Base-by-base conservation (phyloP, 257 asterid species). In the Plantago major region DNA sequence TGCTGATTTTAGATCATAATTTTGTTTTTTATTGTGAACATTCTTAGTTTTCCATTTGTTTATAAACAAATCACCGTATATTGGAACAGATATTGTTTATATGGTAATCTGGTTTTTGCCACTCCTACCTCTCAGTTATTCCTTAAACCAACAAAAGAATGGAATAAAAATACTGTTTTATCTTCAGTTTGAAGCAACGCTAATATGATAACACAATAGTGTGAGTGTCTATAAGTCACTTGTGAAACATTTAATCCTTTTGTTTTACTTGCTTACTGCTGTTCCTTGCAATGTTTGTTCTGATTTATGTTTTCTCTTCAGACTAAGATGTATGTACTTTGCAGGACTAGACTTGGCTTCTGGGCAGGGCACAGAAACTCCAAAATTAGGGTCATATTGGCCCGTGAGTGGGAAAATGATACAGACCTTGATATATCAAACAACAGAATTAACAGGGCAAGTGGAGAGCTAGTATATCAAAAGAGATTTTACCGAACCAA, bases 281-380 rank as follows among this genome's bases (percentile, higher is more conserved):
- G 40, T 4, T 33, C 1, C 8, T 19, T 52, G 18, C 9, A 14
- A 19, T 60, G 11, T 12, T 30, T 12, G 13, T 18, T 42, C 10
- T 42, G 19, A 58, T 26, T 17, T 40, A 6, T 47, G 28, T 53
- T 58, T 66, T 38, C 14, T 53, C 42, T 53, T 45, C 47, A 44
- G 69, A 43, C 51, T 72, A 26, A 59, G 17, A 38, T 59, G 12
- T 40, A 49, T 53, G 57, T 71, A 7, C 71, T 65, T 65, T 80
- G 74, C 95, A 93, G 97, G 95, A 89, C 94, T 38, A 76, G 75
- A 30, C 94, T 93, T 38, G 99, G 97, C 55, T 93, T 87, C 80
- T 93, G 99, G 99, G 99, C 99, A 14, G 99, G 99, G 68, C 90
- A 84, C 71, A 79, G 96, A 74, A 93, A 93, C 77, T 93, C 97